Evolutionary conservation across 345 rosid species (phyloP).

Genomic region (Brassica nigra): DNA sequence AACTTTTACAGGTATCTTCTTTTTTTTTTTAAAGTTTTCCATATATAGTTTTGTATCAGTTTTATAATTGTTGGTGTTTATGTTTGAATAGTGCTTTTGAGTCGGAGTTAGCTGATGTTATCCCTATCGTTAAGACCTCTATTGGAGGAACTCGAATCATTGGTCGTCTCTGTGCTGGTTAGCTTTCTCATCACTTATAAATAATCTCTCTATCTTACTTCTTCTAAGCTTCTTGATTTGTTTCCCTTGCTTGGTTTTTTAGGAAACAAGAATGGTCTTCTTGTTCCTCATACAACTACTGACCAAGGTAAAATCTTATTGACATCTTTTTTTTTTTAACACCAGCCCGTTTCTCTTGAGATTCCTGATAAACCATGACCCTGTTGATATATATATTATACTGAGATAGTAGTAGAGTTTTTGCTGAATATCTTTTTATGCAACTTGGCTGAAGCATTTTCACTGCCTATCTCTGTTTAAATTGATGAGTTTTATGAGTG

Average conservation of each 20-base stretch:
- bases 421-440: neutral
- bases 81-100: conserved; percentile 62
- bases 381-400: neutral
- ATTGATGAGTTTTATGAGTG: neutral
- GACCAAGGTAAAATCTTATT: conserved; percentile 67
- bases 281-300: conserved; percentile 87
- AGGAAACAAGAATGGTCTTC: conserved; percentile 98
- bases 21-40: neutral
- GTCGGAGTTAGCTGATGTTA: conserved; percentile 72
- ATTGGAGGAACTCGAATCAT: conserved; percentile 80
- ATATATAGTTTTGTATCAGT: neutral
- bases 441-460: neutral
- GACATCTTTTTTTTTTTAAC: no score
- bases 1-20: conserved; percentile 61
- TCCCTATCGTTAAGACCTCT: conserved; percentile 90
- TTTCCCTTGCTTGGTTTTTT: neutral
- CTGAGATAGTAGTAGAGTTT: neutral
- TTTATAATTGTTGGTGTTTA: neutral
- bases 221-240: neutral
- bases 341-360: no score
- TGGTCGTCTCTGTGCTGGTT: conserved; percentile 87
- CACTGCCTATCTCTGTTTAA: neutral
- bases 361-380: no score
- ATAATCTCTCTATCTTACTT: neutral
- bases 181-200: neutral